A percentile compares a stretch with the other conserved stretches of the same genome.
phyloP scores from a whole-genome alignment of 2,329 filamentous ascomycete genomes.

The Aspergillus piperis region DNA sequence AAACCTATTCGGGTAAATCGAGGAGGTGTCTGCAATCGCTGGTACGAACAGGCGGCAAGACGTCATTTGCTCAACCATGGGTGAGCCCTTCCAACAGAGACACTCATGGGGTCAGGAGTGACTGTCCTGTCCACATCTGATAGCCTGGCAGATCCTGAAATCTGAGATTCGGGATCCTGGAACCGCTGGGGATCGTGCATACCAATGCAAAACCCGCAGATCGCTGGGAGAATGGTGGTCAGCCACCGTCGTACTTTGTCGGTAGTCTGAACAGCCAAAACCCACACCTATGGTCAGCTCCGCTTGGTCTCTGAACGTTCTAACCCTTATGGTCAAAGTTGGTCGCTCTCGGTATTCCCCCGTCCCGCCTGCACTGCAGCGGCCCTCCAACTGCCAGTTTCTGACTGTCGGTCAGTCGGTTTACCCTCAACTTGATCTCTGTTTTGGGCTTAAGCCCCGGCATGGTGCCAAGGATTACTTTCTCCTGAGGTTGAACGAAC shows the following conservation, averaged over 20 bases:
- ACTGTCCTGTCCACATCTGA: neutral
- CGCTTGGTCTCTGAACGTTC: neutral
- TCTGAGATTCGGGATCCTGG: slow-evolving; percentile 3
- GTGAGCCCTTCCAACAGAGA: neutral
- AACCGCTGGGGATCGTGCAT: slow-evolving; percentile 4
- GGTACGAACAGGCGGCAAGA: slow-evolving; percentile 12
- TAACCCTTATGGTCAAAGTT: slow-evolving; percentile 5
- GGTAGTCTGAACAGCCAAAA: slow-evolving; percentile 3
- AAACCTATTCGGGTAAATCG: slow-evolving; percentile 6
- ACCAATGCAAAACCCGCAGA: slow-evolving; percentile 4
- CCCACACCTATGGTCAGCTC: slow-evolving; percentile 5
- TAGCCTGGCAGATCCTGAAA: neutral
- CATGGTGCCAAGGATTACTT: neutral
- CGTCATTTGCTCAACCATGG: slow-evolving; percentile 14
- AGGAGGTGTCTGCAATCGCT: slow-evolving; percentile 10
- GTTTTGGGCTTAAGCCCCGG: neutral
- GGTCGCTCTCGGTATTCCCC: slow-evolving; percentile 3
- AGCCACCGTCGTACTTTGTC: neutral
- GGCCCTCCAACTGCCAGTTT: slow-evolving; percentile 3
- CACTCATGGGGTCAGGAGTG: neutral
- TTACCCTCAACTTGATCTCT: neutral
- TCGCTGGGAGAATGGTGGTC: neutral
- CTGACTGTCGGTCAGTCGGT: slow-evolving; percentile 3
- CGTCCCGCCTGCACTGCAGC: slow-evolving; percentile 1
- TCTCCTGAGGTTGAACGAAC: neutral